Base-by-base conservation (phyloP, 1,284 basidiomycete species). In the Coniferiporia weirii region DNA sequence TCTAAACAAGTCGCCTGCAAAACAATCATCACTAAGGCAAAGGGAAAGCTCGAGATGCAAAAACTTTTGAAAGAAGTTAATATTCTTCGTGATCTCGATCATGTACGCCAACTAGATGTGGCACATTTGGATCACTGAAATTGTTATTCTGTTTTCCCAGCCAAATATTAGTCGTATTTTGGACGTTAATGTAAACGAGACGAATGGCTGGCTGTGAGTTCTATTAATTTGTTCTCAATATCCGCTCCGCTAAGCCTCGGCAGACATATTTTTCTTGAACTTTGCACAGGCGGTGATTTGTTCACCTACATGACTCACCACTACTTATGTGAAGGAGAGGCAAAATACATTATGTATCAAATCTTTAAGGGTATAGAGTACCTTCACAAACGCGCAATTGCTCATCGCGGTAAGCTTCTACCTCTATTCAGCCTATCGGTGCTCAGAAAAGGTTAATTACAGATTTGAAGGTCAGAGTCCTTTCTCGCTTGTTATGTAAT, bases 331-430 rank as follows among this genome's bases (percentile, higher is more conserved):
- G 90, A 93, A 71, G 84, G 84, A 5, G 91, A 95, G 71, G 81
- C 85, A 13, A 91, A 91, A 72, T 95, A 89, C 68, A 83, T 93
- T 60, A 87, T 86, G 74, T 93, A 82, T 67, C 92, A 95, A 69
- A 71, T 94, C 17, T 72, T 93, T 22, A 78, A 82, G 57, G 92
- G 83, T 0, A 71, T 95, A 45, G 76, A 79, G 54, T 91, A 93
- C 69, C 73, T 95, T 34, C 92, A 95, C 67, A 76, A 82, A 47
- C 80, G 78, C 66, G 76, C 79, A 66, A 86, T 95, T 57, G 89
- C 90, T 4, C 92, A 95, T 75, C 78, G 92, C 69, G 91, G 91
- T 89, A 67, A 61, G 60, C 52, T 27, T 53, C 49, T 59, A 47
- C 52, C 40, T 52, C 17, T 17, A 13, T n/a, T 54, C 53, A 45